Evolutionary conservation across 306 rosid genomes (phyloP).

Genomic region (Prunus campanulata): DNA sequence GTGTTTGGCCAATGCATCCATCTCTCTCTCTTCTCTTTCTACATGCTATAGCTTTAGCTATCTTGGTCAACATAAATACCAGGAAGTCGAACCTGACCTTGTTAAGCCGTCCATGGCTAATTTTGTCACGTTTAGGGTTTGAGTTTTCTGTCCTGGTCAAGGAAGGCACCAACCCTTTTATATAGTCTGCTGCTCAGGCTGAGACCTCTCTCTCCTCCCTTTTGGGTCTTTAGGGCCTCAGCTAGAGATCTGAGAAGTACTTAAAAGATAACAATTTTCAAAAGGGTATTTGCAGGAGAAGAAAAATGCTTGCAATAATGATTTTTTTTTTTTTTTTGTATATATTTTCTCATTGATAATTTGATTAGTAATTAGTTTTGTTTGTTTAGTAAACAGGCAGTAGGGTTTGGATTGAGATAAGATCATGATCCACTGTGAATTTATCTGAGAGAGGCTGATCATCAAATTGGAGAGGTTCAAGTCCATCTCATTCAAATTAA

Average conservation of each 20-base stretch:
- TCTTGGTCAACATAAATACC: conserved; percentile 46
- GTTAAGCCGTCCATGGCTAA: conserved; percentile 21
- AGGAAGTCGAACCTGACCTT: conserved; percentile 7
- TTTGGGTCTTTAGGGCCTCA: conserved; percentile 25
- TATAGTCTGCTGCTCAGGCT: conserved; percentile 6
- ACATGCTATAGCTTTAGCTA: not conserved
- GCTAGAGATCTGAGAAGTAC: conserved; percentile 32
- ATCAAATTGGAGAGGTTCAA: not conserved
- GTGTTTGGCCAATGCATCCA: not conserved
- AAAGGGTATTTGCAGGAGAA: conserved; percentile 24
- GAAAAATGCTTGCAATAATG: no score
- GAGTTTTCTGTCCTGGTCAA: conserved; percentile 41
- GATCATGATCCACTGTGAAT: no score
- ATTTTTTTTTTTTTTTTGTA: not conserved
- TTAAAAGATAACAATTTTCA: conserved; percentile 5
- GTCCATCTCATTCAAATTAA: not conserved
- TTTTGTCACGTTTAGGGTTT: conserved; percentile 49
- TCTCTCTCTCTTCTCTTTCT: not conserved
- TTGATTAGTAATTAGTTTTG: not conserved
- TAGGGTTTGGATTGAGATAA: no score
- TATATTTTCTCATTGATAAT: not conserved
- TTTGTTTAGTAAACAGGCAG: not conserved
- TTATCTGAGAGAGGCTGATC: no score
- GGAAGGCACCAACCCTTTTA: conserved; percentile 57
- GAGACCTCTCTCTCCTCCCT: no score